phyloP scores from a whole-genome alignment of 2,329 filamentous ascomycete species.

The Fonsecaea pedrosoi region DNA sequence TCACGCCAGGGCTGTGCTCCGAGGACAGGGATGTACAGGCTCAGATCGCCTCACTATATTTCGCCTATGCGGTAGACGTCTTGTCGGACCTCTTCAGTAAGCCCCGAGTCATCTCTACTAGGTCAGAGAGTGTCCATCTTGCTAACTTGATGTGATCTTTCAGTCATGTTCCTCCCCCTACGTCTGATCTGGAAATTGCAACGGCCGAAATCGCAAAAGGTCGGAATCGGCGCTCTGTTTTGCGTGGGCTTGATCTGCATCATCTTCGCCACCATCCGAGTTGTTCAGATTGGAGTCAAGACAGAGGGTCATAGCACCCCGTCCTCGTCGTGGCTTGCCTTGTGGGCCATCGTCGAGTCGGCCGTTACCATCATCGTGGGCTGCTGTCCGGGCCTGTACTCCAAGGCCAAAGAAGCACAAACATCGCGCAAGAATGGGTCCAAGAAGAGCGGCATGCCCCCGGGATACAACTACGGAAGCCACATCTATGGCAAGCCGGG shows the following conservation, averaged over 20 bases:
- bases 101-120: background rate
- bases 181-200: constrained; percentile 17
- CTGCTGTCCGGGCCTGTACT: constrained; percentile 17
- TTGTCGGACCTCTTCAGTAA: constrained; percentile 21
- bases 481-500: constrained; percentile 9
- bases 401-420: constrained; percentile 17
- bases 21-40: constrained; percentile 5
- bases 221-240: constrained; percentile 17
- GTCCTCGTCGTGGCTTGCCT: constrained; percentile 15
- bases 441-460: constrained; percentile 7
- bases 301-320: constrained; percentile 6
- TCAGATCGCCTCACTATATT: constrained; percentile 17
- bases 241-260: constrained; percentile 16
- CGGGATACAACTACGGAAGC: constrained; percentile 9
- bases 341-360: constrained; percentile 15
- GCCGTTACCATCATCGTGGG: constrained; percentile 7
- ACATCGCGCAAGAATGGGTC: constrained; percentile 9
- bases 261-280: constrained; percentile 15
- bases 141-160: background rate
- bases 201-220: constrained; percentile 11
- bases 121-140: background rate
- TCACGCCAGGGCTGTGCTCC: constrained; percentile 31
- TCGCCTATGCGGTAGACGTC: constrained; percentile 16
- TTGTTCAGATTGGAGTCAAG: constrained; percentile 20
- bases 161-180: constrained; percentile 20